Conservation (phyloP, 495 filamentous ascomycete species). For the Daldinia caldariorum region DNA sequence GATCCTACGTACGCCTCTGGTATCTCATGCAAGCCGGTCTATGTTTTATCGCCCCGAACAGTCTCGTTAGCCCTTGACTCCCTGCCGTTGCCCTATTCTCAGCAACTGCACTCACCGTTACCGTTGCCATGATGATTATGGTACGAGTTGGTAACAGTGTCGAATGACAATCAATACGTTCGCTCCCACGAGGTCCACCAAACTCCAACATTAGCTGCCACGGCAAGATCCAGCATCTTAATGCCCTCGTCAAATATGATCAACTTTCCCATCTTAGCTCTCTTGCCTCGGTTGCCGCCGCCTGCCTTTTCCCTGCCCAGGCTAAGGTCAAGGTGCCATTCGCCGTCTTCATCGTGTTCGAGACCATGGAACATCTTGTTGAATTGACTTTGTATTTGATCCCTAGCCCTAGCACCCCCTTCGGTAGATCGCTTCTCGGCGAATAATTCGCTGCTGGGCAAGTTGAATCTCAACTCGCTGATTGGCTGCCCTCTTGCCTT, state of each 20-base stretch:
- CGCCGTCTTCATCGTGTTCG: conserved; percentile 48
- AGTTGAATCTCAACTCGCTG: conserved; percentile 90
- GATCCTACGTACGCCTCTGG: conserved; percentile 27
- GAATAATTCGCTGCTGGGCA: conserved; percentile 63
- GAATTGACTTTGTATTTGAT: conserved; percentile 53
- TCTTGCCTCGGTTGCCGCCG: conserved; percentile 82
- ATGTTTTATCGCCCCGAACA: conserved; percentile 6
- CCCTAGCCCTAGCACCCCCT: conserved; percentile 36
- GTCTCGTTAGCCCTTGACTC: not conserved
- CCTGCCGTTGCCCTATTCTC: not conserved
- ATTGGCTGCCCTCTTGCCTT: conserved; percentile 61
- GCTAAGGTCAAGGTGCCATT: conserved; percentile 68
- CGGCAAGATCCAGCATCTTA: conserved; percentile 94
- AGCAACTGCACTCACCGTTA: not conserved
- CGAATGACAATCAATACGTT: conserved; percentile 41
- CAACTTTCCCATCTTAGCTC: conserved; percentile 92
- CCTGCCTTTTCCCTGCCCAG: conserved; percentile 81
- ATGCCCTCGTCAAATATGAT: conserved; percentile 90
- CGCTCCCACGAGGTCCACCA: conserved; percentile 93
- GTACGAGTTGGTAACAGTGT: not conserved
- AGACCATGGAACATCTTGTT: conserved; percentile 46
- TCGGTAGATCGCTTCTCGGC: conserved; percentile 40
- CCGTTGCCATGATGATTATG: not conserved
- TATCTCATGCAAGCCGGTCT: conserved; percentile 41
- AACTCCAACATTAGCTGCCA: conserved; percentile 88